phyloP scores from a whole-genome alignment of 441 rosid genomes.

The Adansonia grandidieri region DNA sequence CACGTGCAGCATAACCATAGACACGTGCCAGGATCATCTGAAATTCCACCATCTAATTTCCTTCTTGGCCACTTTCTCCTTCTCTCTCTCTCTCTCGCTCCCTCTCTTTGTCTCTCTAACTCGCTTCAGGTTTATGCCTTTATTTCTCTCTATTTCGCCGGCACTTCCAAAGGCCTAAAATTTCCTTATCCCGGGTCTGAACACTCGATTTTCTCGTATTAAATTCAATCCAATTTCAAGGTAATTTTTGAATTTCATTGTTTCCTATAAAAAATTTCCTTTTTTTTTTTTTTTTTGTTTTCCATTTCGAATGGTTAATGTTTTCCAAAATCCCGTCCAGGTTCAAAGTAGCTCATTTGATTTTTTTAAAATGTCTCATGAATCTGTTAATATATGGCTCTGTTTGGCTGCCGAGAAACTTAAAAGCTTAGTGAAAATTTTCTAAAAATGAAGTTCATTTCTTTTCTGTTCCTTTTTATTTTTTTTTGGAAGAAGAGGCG shows the following conservation, averaged over 20 bases:
- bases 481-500: not conserved
- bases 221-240: slow-evolving; percentile 34
- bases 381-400: not conserved
- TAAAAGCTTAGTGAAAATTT: not conserved
- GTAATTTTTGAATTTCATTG: slow-evolving; percentile 11
- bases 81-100: slow-evolving; percentile 8
- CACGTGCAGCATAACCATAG: slow-evolving; percentile 47
- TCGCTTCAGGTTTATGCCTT: slow-evolving; percentile 26
- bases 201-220: slow-evolving; percentile 14
- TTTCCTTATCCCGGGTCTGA: not conserved
- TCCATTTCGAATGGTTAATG: not conserved
- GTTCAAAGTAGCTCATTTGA: slow-evolving; percentile 5
- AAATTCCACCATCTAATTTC: slow-evolving; percentile 39
- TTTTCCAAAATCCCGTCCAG: slow-evolving; percentile 1
- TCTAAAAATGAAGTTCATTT: not conserved
- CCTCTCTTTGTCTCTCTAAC: not conserved
- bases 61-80: slow-evolving; percentile 24
- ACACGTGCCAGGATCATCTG: slow-evolving; percentile 49
- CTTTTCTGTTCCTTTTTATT: not conserved
- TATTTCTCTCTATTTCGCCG: slow-evolving; percentile 37
- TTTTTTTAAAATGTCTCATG: not conserved
- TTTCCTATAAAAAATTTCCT: too few relatives aligned
- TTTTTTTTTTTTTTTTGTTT: not conserved
- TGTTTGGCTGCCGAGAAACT: slow-evolving; percentile 26
- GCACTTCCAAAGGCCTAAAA: slow-evolving; percentile 37